Evolutionary conservation across 169 alveolate genomes (phyloP), one percentile per base, ranked within the genome.

Genomic region (Plasmodium inui): DNA sequence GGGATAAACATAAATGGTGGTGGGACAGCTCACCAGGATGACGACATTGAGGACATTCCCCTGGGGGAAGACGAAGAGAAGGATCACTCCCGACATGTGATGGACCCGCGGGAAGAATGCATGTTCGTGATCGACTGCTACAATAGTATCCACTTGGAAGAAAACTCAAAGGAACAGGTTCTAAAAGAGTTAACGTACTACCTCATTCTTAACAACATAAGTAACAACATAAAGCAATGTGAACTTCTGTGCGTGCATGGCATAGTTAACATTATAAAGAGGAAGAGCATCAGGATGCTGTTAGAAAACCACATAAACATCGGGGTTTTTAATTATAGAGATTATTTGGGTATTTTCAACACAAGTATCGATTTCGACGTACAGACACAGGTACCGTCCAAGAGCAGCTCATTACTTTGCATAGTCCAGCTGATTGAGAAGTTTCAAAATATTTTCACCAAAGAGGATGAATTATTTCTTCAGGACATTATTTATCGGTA

Each of bases 251-350:
- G 96, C 41, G 97, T 94, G 30, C 98, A 97, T 78, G 95, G 97
- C 37, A 89, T 96, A 85, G 96, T 96, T 70, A 97, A 97, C 78
- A 95, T 96, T 41, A 94, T 96, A 78, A 95, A 98, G 73, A 97
- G 96, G 90, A 95, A 95, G 85, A 88, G 97, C 50, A 96, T 97
- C 70, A 93, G 85, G 57, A 96, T 83, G 85, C 92, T 97, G 92
- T 85, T 97, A 10, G 94, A 96, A 70, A 96, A 96, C 82, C 96
- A 97, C 93, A 94, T 96, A 41, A 96, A 95, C 67, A 95, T 96
- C 37, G 95, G 95, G 19, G 95, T 91, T 3, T 57, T 91, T 34
- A 91, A 82, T 71, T 91, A 91, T 72, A 91, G 44, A 46, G 92
- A 91, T 22, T 91, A 91, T 91, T 82, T 91, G 74, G 95, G 76